phyloP scores from a whole-genome alignment of 768 basidiomycete genomes.

The Agrocybe praecox region DNA sequence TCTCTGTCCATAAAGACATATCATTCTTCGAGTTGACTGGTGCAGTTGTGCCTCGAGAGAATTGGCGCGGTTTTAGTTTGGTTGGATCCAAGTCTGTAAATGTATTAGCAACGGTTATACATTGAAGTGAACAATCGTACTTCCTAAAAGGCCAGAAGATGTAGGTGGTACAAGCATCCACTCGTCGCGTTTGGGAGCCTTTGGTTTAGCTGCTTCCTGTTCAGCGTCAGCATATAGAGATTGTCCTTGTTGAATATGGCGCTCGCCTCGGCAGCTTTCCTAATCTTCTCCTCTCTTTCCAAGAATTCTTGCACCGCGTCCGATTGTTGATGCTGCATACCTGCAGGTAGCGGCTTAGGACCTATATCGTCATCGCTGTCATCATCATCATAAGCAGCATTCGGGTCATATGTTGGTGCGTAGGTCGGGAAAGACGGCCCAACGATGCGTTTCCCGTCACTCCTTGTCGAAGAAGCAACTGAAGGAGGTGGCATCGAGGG shows the following conservation, averaged over 20 bases:
- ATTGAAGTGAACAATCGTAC: constrained; percentile 42
- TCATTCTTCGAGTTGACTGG: constrained; percentile 49
- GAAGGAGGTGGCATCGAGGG: constrained; percentile 20
- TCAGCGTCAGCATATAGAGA: background rate
- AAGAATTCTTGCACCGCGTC: constrained; percentile 83
- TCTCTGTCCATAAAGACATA: constrained; percentile 93
- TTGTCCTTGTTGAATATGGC: too few relatives aligned
- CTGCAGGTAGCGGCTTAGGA: constrained; percentile 71
- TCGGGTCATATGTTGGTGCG: constrained; percentile 34
- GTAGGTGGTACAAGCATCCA: constrained; percentile 98
- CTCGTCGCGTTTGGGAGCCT: constrained; percentile 82
- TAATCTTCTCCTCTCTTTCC: constrained; percentile 79
- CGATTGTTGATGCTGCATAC: constrained; percentile 40
- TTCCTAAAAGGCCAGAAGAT: constrained; percentile 73
- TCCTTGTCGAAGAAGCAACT: constrained; percentile 17
- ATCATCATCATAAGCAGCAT: constrained; percentile 36
- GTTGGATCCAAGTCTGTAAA: constrained; percentile 81
- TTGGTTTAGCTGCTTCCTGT: constrained; percentile 78
- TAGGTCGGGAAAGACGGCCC: constrained; percentile 58
- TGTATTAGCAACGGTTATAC: background rate
- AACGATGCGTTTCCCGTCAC: constrained; percentile 36
- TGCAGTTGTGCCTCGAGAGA: constrained; percentile 58
- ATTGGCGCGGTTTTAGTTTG: constrained; percentile 79
- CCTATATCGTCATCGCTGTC: constrained; percentile 75
- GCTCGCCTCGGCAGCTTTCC: constrained; percentile 66